phyloP scores from a whole-genome alignment of 176 grass and related monocot genomes.

The Luzula sylvatica region DNA sequence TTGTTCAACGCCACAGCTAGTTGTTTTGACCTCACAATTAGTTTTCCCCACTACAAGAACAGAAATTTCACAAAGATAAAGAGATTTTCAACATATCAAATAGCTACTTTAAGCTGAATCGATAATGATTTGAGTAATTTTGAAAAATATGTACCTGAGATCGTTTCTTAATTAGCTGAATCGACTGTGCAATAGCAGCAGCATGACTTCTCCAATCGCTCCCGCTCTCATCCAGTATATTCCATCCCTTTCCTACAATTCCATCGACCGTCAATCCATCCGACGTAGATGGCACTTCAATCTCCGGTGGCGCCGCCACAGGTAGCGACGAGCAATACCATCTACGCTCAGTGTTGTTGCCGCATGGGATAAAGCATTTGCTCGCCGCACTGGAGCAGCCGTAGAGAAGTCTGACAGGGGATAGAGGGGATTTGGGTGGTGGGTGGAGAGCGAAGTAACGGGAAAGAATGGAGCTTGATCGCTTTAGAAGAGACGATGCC shows the following conservation, averaged over 20 bases:
- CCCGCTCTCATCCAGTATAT: conserved; percentile 60
- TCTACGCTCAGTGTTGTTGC: not conserved
- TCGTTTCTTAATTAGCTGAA: conserved; percentile 87
- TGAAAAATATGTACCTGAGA: conserved; percentile 51
- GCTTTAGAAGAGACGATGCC: conserved; percentile 8
- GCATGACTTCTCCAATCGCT: conserved; percentile 96
- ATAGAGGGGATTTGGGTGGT: conserved; percentile 4
- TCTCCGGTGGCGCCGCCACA: conserved; percentile 12
- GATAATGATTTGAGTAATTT: too few species aligned
- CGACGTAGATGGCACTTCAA: conserved; percentile 40
- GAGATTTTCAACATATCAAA: not conserved
- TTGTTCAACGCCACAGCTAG: conserved; percentile 55
- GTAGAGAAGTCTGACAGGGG: conserved; percentile 8
- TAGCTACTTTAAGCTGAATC: too few species aligned
- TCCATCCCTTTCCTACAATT: conserved; percentile 67
- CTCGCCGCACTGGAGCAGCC: not conserved
- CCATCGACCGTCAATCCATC: conserved; percentile 71
- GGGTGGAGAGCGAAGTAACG: conserved; percentile 22
- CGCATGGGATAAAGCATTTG: not conserved
- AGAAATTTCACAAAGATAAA: not conserved
- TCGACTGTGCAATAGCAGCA: conserved; percentile 65
- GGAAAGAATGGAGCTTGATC: conserved; percentile 23
- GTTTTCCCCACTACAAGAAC: conserved; percentile 63
- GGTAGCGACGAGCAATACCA: conserved; percentile 42
- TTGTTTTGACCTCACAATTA: conserved; percentile 56